Evolutionary conservation across 73 alveolate genomes (phyloP).

Genomic region (Stentor coeruleus): DNA sequence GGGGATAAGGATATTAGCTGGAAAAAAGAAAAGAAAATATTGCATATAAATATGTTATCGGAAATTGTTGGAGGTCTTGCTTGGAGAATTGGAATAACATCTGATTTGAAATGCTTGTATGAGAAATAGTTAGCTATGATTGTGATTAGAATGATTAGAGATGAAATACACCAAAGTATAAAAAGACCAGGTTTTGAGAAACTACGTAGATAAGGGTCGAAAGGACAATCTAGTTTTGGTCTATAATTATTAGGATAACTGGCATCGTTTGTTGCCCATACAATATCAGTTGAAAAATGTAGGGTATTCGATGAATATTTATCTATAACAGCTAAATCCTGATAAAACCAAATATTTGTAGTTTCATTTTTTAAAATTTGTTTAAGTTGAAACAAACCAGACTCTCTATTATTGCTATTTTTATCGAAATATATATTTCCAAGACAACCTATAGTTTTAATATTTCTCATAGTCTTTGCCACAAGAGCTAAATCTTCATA

Average conservation of each 20-base stretch:
- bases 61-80: too few species aligned
- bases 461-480: not conserved
- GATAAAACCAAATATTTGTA: not conserved
- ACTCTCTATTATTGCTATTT: not conserved
- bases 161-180: too few species aligned
- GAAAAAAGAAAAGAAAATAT: too few species aligned
- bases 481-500: not conserved
- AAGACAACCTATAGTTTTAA: not conserved
- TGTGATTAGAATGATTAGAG: too few species aligned
- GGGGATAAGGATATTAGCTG: too few species aligned
- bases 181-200: too few species aligned
- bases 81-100: too few species aligned
- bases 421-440: not conserved
- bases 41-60: too few species aligned
- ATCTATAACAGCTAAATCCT: not conserved
- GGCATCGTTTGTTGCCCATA: not conserved
- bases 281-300: not conserved
- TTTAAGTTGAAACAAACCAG: not conserved
- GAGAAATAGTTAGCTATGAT: too few species aligned
- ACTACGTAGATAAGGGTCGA: too few species aligned
- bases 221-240: not conserved
- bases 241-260: not conserved
- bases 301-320: not conserved
- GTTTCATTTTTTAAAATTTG: not conserved
- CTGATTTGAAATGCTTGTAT: too few species aligned